Conservation (phyloP, 2,329 filamentous ascomycete species). For the Phialemoniopsis sp. region DNA sequence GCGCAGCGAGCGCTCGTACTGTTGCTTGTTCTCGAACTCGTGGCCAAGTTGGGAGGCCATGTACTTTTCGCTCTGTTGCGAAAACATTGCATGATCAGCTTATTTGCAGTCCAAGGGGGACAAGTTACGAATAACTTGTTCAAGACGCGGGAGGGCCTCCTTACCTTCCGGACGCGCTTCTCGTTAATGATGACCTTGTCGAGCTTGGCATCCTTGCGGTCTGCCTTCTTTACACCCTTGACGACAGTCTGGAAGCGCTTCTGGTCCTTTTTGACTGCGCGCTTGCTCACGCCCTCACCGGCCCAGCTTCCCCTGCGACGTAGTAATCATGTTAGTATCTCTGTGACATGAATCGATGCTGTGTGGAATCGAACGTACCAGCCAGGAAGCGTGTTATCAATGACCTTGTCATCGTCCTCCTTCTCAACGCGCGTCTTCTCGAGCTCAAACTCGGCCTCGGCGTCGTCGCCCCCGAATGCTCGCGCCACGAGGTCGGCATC, state of each 20-base stretch:
- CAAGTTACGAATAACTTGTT: too few species aligned
- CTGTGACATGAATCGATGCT: too few species aligned
- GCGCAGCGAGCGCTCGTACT: slow-evolving; percentile 86
- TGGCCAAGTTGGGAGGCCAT: slow-evolving; percentile 80
- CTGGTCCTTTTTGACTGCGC: slow-evolving; percentile 59
- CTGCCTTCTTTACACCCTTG: slow-evolving; percentile 69
- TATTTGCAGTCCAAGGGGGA: too few species aligned
- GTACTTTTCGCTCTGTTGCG: slow-evolving; percentile 72
- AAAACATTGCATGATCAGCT: neutral
- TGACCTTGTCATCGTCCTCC: slow-evolving; percentile 77
- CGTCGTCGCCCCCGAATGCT: slow-evolving; percentile 86
- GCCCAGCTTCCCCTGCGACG: slow-evolving; percentile 66
- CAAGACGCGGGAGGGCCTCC: too few species aligned
- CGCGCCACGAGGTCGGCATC: slow-evolving; percentile 69
- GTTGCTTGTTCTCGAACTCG: slow-evolving; percentile 79
- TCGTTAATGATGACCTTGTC: slow-evolving; percentile 89
- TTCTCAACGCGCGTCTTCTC: slow-evolving; percentile 71
- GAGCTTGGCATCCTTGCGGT: slow-evolving; percentile 78
- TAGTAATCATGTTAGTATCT: too few species aligned
- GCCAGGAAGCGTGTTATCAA: slow-evolving; percentile 83
- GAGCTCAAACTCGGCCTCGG: slow-evolving; percentile 71
- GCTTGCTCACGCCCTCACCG: slow-evolving; percentile 74
- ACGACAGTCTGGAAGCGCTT: slow-evolving; percentile 54
- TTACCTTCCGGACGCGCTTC: slow-evolving; percentile 84
- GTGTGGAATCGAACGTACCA: too few species aligned